Base-by-base conservation (phyloP, 305 asterid genomes). In the Salvia sclarea region DNA sequence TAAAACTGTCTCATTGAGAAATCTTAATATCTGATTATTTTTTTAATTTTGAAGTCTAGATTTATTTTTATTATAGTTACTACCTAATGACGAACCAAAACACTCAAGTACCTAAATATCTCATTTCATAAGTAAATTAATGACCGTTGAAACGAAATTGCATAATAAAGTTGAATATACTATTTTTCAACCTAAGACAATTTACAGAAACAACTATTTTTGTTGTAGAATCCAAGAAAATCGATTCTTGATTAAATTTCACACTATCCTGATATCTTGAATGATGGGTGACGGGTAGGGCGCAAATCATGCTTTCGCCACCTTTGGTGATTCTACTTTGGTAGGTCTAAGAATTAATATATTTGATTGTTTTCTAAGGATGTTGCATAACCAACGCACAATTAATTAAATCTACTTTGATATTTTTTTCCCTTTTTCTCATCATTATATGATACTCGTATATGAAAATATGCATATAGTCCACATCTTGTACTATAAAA, bases 171-270 rank as follows among this genome's bases (percentile, higher is more conserved):
- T 28, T 1, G 38, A 0, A 6, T 6, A 33, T 33, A 33, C 1
- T 30, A 30, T 4, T 30, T 4, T 30, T 4, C 5, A 30, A 30
- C 0, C 6, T 5, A 7, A 9, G 6, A 33, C 9, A 0, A 2
- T 38, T 11, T 8, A 21, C 8, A 9, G 5, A 47, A 70, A 38
- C 5, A 8, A 24, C 17, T 14, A 43, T 24, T 53, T 53, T 70
- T 61, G 55, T 37, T 49, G 8, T 17, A 38, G 30, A 50, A 41
- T 50, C 28, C 13, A 54, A 13, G 37, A 37, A 37, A 22, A 37
- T 13, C n/a, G 0, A 47, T 17, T 5, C 56, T 72, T 47, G 72
- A 56, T 56, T 56, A 64, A 72, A 65, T 43, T 43, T 45, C 16
- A 64, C 59, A 53, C 65, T 6, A 65, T 24, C 66, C 54, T 18